A percentile compares a stretch with the other conserved stretches of the same genome.
phyloP scores from a whole-genome alignment of 768 basidiomycete genomes.

The Sistotremastrum suecicum region DNA sequence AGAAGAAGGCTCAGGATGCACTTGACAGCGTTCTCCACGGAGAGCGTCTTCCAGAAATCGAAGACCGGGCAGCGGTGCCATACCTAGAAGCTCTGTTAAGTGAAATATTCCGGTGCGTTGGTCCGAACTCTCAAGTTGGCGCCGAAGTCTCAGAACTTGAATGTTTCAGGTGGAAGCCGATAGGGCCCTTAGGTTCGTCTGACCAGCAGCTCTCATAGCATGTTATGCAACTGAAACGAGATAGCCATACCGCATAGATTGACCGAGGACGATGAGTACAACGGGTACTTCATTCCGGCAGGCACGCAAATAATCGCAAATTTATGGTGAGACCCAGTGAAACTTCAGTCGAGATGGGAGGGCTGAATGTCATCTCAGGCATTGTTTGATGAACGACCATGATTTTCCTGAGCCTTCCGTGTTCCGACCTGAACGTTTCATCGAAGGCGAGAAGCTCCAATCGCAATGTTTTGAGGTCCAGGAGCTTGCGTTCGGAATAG shows the following conservation, averaged over 20 bases:
- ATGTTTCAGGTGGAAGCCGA: background rate
- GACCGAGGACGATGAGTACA: slow-evolving; percentile 18
- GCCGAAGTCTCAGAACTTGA: too few relatives aligned
- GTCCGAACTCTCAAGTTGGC: background rate
- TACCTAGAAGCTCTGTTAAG: slow-evolving; percentile 46
- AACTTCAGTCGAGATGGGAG: slow-evolving; percentile 8
- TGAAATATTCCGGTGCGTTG: slow-evolving; percentile 25
- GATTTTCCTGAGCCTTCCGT: background rate
- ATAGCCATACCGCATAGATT: slow-evolving; percentile 16
- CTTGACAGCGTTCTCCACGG: slow-evolving; percentile 44
- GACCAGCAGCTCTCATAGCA: too few relatives aligned
- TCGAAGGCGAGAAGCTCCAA: background rate
- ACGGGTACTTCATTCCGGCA: slow-evolving; percentile 22
- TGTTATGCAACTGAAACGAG: too few relatives aligned
- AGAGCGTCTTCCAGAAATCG: slow-evolving; percentile 45
- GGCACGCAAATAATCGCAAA: slow-evolving; percentile 39
- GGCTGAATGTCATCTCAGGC: background rate
- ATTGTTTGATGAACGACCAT: background rate
- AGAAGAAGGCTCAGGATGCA: slow-evolving; percentile 47
- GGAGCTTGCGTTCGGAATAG: too few relatives aligned
- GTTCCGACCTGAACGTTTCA: slow-evolving; percentile 7
- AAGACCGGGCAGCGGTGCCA: slow-evolving; percentile 42
- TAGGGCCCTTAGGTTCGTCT: background rate
- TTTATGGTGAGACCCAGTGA: slow-evolving; percentile 6
- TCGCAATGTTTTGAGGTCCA: too few relatives aligned